phyloP scores from a whole-genome alignment of 768 basidiomycete species.

The Collybiopsis confluens region DNA sequence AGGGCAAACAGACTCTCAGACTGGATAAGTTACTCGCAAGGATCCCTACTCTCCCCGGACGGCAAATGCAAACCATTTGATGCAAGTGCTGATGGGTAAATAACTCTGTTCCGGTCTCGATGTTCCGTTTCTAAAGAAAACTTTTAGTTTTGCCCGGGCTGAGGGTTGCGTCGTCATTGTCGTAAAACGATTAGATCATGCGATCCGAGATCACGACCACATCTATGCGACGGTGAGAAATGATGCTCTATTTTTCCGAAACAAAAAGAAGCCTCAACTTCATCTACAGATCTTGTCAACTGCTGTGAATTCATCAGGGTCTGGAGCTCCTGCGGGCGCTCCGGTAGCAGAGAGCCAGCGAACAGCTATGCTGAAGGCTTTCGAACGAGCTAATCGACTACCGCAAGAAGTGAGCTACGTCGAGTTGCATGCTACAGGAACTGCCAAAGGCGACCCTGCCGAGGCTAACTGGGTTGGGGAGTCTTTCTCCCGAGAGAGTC shows the following conservation, averaged over 20 bases:
- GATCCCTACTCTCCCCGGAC: slow-evolving; percentile 30
- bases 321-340: no score
- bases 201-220: slow-evolving; percentile 32
- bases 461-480: slow-evolving; percentile 42
- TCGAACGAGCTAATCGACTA: no score
- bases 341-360: no score
- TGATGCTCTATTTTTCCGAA: no score
- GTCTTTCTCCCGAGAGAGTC: slow-evolving; percentile 12
- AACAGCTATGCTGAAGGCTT: no score
- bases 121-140: no score
- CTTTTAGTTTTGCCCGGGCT: slow-evolving; percentile 35
- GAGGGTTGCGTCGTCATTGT: slow-evolving; percentile 36
- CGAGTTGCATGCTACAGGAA: no score
- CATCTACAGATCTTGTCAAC: no score
- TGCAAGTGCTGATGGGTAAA: slow-evolving; percentile 26
- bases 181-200: slow-evolving; percentile 33
- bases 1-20: background rate
- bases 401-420: no score
- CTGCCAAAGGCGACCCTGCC: slow-evolving; percentile 44
- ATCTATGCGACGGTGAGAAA: slow-evolving; percentile 35
- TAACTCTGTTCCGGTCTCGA: no score
- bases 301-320: no score
- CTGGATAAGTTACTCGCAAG: slow-evolving; percentile 27
- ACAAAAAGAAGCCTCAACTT: no score
- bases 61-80: slow-evolving; percentile 34